These are phyloP conservation scores for Setaria italica DNA, from an alignment of 202 grass and related monocot species.

Conservation along the genomic window DNA sequence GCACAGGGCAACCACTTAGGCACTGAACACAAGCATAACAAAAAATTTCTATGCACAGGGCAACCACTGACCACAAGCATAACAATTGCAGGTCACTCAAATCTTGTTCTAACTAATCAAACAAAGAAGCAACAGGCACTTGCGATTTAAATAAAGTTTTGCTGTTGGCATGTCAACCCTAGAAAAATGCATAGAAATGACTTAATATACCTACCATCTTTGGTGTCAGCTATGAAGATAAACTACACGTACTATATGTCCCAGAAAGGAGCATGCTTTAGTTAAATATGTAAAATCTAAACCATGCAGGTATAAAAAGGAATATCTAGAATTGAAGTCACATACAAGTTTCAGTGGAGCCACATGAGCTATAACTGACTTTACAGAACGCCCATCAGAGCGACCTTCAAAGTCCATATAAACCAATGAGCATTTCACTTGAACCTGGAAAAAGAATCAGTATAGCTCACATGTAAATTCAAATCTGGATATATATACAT, in stretches of 20 bases:
- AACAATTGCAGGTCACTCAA: slow-evolving; percentile 28
- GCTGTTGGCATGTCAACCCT: not conserved
- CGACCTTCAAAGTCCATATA: slow-evolving; percentile 99
- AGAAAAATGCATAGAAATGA: slow-evolving; percentile 33
- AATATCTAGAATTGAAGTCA: slow-evolving; percentile 24
- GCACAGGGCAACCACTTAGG: not conserved
- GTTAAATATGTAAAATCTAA: slow-evolving; percentile 43
- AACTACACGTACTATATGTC: not conserved
- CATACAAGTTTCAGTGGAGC: slow-evolving; percentile 95
- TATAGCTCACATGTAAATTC: slow-evolving; percentile 18
- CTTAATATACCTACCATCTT: not conserved
- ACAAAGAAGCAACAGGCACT: not conserved
- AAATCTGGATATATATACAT: slow-evolving; percentile 3
- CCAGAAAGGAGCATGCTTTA: slow-evolving; percentile 17
- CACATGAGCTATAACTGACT: slow-evolving; percentile 93
- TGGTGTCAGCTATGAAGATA: slow-evolving; percentile 23
- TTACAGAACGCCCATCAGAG: slow-evolving; percentile 91
- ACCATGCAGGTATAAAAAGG: slow-evolving; percentile 29
- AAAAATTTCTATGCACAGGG: slow-evolving; percentile 3
- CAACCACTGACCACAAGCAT: slow-evolving; percentile 20
- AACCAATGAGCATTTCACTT: slow-evolving; percentile 87
- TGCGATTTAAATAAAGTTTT: slow-evolving; percentile 15
- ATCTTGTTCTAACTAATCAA: slow-evolving; percentile 30
- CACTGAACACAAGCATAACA: too few relatives aligned
- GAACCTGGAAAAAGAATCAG: slow-evolving; percentile 67